These are phyloP conservation scores for Chamaenerion angustifolium DNA, from an alignment of 345 rosid species.

Conservation along the genomic window DNA sequence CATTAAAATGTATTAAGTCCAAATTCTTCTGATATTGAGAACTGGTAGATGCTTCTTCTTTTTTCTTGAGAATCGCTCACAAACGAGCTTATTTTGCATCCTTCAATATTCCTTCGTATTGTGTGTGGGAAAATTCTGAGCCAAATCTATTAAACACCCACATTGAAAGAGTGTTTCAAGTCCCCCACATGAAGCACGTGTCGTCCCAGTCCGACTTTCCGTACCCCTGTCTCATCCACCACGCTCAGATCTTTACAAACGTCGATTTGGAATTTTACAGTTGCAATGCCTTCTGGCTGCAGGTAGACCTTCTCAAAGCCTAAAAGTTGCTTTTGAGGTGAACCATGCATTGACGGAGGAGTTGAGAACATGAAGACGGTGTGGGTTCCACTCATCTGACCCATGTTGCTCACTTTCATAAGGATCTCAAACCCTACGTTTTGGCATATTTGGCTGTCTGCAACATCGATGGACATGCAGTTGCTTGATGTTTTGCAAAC, in stretches of 20 bases:
- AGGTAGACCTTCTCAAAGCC: slow-evolving; percentile 56
- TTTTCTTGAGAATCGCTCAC: too few species aligned
- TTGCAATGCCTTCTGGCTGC: slow-evolving; percentile 13
- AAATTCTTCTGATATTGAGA: too few species aligned
- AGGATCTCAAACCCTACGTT: slow-evolving; percentile 34
- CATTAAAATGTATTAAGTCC: too few species aligned
- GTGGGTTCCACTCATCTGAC: slow-evolving; percentile 40
- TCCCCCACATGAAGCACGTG: slow-evolving; percentile 66
- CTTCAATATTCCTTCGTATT: too few species aligned
- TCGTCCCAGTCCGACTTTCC: slow-evolving; percentile 48
- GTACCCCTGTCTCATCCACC: slow-evolving; percentile 49
- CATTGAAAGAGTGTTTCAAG: slow-evolving; percentile 41
- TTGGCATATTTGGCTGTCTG: slow-evolving; percentile 23
- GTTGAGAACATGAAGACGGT: slow-evolving; percentile 58
- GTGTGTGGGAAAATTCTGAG: too few species aligned
- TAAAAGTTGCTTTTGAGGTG: slow-evolving; percentile 59
- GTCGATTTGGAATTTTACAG: slow-evolving; percentile 44
- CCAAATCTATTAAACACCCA: slow-evolving; percentile 3
- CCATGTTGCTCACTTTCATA: slow-evolving; percentile 38
- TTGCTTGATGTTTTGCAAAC: slow-evolving; percentile 32
- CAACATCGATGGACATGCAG: slow-evolving; percentile 46
- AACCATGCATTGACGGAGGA: slow-evolving; percentile 54
- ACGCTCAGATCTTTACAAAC: slow-evolving; percentile 73
- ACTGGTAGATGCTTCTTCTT: too few species aligned
- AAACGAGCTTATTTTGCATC: too few species aligned